Evolutionary conservation across 345 rosid genomes (phyloP), one percentile per base, ranked within the genome.

Genomic region (Turnera subulata): DNA sequence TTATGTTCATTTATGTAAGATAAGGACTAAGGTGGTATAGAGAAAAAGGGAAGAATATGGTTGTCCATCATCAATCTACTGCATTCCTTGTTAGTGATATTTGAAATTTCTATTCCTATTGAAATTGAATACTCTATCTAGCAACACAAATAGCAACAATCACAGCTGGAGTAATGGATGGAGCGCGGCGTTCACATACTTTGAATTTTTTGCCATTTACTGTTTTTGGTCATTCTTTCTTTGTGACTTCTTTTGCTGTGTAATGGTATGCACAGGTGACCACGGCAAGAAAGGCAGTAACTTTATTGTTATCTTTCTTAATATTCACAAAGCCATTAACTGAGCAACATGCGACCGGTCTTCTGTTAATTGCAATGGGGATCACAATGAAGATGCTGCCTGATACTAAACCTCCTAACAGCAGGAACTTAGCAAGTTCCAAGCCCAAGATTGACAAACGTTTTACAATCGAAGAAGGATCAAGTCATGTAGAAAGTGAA

Each of bases 251-350:
- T 5, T 12, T 11, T 23, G 25, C 4, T 64, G 33, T 26, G 40
- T 55, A 46, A n/a, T 26, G 22, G 8, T 4, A 9, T 8, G 29
- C 37, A 29, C 76, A 78, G 85, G 72, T 80, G 58, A 82, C 92
- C 14, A 80, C 88, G 19, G 84, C 88, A 7, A 82, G 84, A 54
- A 85, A 82, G 64, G 81, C 94, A 0, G 94, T 85, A 40, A 88
- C 97, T 2, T 76, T 85, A 66, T 62, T 91, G 56, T 71, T 91
- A 0, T 91, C 98, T 2, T 91, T 85, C 80, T 63, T 88, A 77
- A 82, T 91, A 62, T 91, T 91, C 70, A 88, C 98, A 4, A 91
- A 91, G 68, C 91, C 96, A 6, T 67, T 91, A 32, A 88, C 96
- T 0, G 96, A 76, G 25, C 98, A 85, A 46, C 96, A 88, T 55